These are phyloP conservation scores for Euphorbia lathyris DNA, from an alignment of 345 rosid species.

Conservation along the genomic window DNA sequence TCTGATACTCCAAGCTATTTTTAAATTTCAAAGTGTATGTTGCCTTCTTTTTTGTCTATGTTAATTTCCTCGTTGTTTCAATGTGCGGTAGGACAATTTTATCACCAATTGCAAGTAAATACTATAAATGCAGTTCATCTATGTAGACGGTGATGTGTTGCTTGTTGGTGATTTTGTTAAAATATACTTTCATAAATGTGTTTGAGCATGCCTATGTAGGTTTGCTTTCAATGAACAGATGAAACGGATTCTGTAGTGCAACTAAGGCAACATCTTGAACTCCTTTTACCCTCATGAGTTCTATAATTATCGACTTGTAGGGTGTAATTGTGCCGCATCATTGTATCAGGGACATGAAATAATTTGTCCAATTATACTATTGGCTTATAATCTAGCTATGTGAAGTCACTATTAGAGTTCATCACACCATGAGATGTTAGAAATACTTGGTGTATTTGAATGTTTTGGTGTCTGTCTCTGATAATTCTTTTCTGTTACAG, in stretches of 20 bases:
- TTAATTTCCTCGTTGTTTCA: background rate
- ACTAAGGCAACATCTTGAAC: too few relatives aligned
- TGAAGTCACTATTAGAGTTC: background rate
- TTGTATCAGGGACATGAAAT: background rate
- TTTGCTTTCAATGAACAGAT: background rate
- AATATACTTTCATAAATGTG: background rate
- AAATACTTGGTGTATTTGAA: background rate
- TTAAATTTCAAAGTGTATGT: slow-evolving; percentile 74
- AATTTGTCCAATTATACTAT: background rate
- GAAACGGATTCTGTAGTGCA: background rate
- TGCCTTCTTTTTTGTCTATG: slow-evolving; percentile 12
- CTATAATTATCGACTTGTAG: background rate
- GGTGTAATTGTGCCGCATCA: background rate
- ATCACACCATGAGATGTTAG: background rate
- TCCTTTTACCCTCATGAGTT: background rate
- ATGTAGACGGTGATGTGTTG: too few relatives aligned
- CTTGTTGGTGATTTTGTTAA: background rate
- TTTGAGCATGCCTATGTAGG: background rate
- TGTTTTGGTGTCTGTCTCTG: background rate
- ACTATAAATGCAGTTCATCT: background rate
- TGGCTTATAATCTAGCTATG: background rate
- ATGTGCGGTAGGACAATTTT: background rate
- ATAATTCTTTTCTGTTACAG: slow-evolving; percentile 35
- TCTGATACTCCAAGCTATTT: slow-evolving; percentile 80
- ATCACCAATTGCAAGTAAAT: background rate